Base-by-base conservation (phyloP, 2,329 filamentous ascomycete species). In the Trichoderma sp. region DNA sequence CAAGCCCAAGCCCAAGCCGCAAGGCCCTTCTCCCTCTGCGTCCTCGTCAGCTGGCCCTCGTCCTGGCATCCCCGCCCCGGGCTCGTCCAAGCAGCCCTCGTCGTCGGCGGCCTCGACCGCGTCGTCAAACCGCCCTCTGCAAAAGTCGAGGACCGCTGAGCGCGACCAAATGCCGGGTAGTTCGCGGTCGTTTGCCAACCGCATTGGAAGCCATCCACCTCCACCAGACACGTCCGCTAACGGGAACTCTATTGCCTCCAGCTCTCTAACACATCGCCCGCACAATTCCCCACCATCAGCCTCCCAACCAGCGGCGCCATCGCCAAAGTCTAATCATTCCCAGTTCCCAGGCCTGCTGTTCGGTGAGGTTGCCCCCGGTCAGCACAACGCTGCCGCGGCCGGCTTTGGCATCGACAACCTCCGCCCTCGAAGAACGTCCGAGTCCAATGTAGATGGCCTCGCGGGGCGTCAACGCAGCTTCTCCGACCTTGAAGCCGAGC, bases 351-450 rank as follows among this genome's bases (percentile, higher is more conserved):
- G 85, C 70, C 86, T 92, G 43, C 81, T 94, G 24, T 95, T 95
- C 80, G 92, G 92, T 46, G 92, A 94, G 78, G 86, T 94, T 72
- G 81, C 89, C 32, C 85, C 87, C n/a, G 83, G 87, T 46, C 84
- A 87, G 72, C 83, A 83, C 73, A 83, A 86, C 72, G 76, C 83
- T 30, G 78, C 82, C 24, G 81, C 84, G 59, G 81, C 83, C 63
- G 89, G 87, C 5, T 89, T 88, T 79, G 90, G 89, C 63, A 91
- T 91, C 71, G 82, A 85, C 70, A 75, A 73, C 60, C 75, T 81
- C 60, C 81, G 85, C 61, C 82, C 83, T 70, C 83, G 90, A 71
- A 85, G 90, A 78, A 90, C 89, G 26, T 92, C 91, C 54, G 92
- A 94, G 75, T 90, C 91, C n/a, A 89, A 85, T 76, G 79, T 91